phyloP scores from a whole-genome alignment of 2,329 filamentous ascomycete genomes.

The Ophiostoma himal-ulmi region DNA sequence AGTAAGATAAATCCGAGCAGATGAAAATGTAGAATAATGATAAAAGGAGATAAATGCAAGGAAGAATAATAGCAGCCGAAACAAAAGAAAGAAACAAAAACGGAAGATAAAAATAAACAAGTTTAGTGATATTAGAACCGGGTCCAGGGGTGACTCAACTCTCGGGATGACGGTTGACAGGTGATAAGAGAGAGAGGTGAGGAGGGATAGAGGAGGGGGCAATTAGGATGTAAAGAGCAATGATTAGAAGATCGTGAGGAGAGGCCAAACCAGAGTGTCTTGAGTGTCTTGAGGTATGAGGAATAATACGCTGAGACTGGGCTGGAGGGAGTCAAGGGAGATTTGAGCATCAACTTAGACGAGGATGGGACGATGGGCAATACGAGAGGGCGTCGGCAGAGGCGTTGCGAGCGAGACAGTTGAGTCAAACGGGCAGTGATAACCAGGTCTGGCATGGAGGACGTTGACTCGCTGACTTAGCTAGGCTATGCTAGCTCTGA shows the following conservation, averaged over 20 bases:
- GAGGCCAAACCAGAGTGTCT: neutral
- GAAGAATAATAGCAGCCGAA: neutral
- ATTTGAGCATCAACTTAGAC: neutral
- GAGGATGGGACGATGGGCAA: neutral
- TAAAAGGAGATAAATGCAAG: neutral
- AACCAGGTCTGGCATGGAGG: neutral
- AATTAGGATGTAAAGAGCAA: neutral
- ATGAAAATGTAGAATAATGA: neutral
- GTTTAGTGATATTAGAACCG: conserved; percentile 5
- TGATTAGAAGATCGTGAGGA: neutral
- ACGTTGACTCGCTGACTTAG: neutral
- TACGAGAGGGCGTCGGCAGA: neutral
- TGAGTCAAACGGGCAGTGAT: conserved; percentile 3
- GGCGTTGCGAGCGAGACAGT: conserved; percentile 5
- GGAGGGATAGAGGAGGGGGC: neutral
- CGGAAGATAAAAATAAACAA: neutral
- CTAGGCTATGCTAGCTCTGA: neutral
- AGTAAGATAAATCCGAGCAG: neutral
- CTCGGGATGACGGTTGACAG: neutral
- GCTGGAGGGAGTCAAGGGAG: neutral
- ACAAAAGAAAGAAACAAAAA: neutral
- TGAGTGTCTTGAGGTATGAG: neutral
- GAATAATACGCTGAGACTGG: neutral
- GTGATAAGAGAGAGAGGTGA: neutral
- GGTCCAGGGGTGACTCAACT: conserved; percentile 7